Evolutionary conservation across 2,329 filamentous ascomycete genomes (phyloP), one percentile per base, ranked within the genome.

Genomic region (Byssothecium circinans): DNA sequence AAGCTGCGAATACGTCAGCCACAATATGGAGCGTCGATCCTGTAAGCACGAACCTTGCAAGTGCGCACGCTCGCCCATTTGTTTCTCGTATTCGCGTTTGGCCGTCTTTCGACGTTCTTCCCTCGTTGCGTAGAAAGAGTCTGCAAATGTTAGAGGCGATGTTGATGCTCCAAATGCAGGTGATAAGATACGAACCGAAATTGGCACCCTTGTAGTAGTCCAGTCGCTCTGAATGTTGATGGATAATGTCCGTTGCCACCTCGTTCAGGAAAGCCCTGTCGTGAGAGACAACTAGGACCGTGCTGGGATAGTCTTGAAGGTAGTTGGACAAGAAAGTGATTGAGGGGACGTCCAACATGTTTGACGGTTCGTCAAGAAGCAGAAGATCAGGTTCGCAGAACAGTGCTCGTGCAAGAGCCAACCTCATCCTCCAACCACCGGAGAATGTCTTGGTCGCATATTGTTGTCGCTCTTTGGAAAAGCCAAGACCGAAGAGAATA

Each of bases 311-410:
- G 40, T 79, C 80, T 72, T 96, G 91, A 8, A 99, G 86, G 69
- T 99, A 99, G 66, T 91, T 92, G 39, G 92, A 88, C 70, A 99
- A 82, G 83, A 97, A 99, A 47, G 94, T 95, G 68, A 99, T 97
- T 19, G 94, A 97, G n/a, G 94, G 94, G 48, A 99, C 94, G 75
- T 97, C 94, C 89, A 99, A 91, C 92, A 97, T 97, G 85, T 97
- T 97, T 46, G 92, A 97, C 76, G 94, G 94, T 84, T 99, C 94
- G 78, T 99, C 94, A 61, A 99, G 90, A 70, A 99, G 81, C 50
- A 99, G 77, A 43, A 99, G 79, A 74, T 99, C 94, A 35, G 94
- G 94, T 71, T 99, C 94, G 76, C 94, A 99, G 79, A 99, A 99
- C 29, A 99, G 82, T 12, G 94, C 94, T 81, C 94, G 81, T 11